These are phyloP conservation scores for Chlorella ohadii DNA, from an alignment of 139 green algal genomes.

Conservation along the genomic window DNA sequence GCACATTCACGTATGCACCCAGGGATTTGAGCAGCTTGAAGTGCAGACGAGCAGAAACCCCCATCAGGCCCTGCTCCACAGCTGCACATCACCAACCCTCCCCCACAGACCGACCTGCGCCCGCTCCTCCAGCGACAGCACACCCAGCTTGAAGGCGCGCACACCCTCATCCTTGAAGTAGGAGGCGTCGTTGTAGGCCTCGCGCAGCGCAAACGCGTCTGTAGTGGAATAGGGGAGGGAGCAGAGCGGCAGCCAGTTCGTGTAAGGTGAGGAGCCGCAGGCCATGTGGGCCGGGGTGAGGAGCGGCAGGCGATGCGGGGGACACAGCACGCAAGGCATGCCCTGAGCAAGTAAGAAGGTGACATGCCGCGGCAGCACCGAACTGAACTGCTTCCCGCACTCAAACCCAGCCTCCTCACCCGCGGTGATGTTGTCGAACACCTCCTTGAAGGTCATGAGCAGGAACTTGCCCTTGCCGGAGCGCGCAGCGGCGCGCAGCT, in stretches of 20 bases:
- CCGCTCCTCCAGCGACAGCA: constrained; percentile 68
- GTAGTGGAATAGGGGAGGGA: too few species aligned
- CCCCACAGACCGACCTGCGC: constrained; percentile 48
- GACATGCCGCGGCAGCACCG: too few species aligned
- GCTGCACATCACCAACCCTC: too few species aligned
- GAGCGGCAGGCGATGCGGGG: neutral
- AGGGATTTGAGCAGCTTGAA: too few species aligned
- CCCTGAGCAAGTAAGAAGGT: too few species aligned
- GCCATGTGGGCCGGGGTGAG: too few species aligned
- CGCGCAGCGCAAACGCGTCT: constrained; percentile 42
- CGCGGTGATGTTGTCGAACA: constrained; percentile 45
- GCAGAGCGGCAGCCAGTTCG: too few species aligned
- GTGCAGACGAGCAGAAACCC: too few species aligned
- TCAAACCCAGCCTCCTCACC: constrained; percentile 19
- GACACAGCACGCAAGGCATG: neutral
- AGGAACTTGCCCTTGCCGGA: constrained; percentile 57
- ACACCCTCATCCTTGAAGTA: constrained; percentile 75
- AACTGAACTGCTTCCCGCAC: too few species aligned
- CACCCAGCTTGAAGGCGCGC: constrained; percentile 70
- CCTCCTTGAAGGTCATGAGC: constrained; percentile 63
- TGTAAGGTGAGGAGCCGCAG: too few species aligned
- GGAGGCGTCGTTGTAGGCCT: constrained; percentile 66
- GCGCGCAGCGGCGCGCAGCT: constrained; percentile 33
- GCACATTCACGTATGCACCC: too few species aligned
- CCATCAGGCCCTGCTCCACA: too few species aligned